A percentile compares a stretch with the other conserved stretches of the same genome.
phyloP scores from a whole-genome alignment of 768 basidiomycete genomes.

The Tephrocybe sp. region DNA sequence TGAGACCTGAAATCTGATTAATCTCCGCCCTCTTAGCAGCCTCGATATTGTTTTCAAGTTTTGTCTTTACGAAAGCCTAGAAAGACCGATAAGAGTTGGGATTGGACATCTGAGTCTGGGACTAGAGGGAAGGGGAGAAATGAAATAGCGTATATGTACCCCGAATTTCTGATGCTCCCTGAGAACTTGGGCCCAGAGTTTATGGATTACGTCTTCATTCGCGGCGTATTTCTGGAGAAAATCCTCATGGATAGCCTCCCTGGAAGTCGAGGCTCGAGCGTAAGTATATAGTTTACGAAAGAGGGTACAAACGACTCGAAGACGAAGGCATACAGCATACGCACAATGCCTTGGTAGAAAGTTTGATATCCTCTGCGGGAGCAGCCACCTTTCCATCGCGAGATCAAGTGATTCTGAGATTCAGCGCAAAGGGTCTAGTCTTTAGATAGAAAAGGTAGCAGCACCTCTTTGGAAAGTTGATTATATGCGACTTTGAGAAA shows the following conservation, averaged over 20 bases:
- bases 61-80: slow-evolving; percentile 10
- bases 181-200: slow-evolving; percentile 19
- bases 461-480: slow-evolving; percentile 19
- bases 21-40: slow-evolving; percentile 12
- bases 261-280: too few species aligned
- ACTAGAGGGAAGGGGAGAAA: background rate
- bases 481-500: slow-evolving; percentile 18
- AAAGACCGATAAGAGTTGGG: background rate
- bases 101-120: background rate
- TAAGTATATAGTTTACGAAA: too few species aligned
- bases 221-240: slow-evolving; percentile 22
- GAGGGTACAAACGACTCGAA: background rate
- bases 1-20: slow-evolving; percentile 17
- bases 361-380: slow-evolving; percentile 14
- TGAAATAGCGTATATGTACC: slow-evolving; percentile 7
- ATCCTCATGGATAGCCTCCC: slow-evolving; percentile 18
- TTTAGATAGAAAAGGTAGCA: background rate
- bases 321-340: background rate
- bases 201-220: slow-evolving; percentile 22
- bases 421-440: background rate
- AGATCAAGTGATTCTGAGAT: background rate
- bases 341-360: slow-evolving; percentile 13
- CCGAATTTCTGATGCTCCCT: slow-evolving; percentile 21
- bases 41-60: slow-evolving; percentile 9
- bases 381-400: slow-evolving; percentile 10